Percentiles rank a stretch among this genome's conserved stretches.
phyloP scores from a whole-genome alignment of 2,329 filamentous ascomycete genomes.

The Fusarium graminum region DNA sequence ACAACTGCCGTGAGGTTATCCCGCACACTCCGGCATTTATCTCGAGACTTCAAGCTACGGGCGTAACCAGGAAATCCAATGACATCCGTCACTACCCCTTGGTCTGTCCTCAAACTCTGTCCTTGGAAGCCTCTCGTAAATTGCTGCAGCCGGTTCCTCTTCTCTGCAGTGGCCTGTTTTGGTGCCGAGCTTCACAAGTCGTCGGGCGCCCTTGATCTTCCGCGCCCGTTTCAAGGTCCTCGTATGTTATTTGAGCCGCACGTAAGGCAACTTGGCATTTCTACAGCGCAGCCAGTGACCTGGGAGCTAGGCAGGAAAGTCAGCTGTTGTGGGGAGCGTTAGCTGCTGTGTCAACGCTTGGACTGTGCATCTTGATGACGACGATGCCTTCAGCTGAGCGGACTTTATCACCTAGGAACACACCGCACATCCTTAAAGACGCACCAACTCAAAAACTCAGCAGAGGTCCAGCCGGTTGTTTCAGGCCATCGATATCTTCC shows the following conservation, averaged over 20 bases:
- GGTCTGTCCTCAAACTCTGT: conserved; percentile 5
- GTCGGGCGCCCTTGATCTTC: conserved; percentile 19
- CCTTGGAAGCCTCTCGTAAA: conserved; percentile 21
- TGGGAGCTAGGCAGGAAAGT: not conserved
- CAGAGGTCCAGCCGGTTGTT: conserved; percentile 12
- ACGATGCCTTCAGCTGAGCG: conserved; percentile 6
- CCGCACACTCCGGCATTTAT: conserved; percentile 1
- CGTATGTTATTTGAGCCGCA: conserved; percentile 11
- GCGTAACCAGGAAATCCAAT: conserved; percentile 3
- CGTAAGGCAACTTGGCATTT: not conserved
- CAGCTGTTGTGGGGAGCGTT: conserved; percentile 24
- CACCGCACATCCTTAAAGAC: conserved; percentile 1
- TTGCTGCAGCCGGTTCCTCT: conserved; percentile 1
- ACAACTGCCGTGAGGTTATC: conserved; percentile 12
- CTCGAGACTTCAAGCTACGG: conserved; percentile 17
- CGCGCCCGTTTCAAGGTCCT: conserved; percentile 6
- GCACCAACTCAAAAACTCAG: conserved; percentile 17
- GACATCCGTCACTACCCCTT: conserved; percentile 6
- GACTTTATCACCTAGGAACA: conserved; percentile 1
- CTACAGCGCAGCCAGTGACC: not conserved
- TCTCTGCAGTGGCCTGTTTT: conserved; percentile 4
- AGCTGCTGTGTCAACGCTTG: conserved; percentile 8
- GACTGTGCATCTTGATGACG: conserved; percentile 23
- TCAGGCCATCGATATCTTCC: conserved; percentile 8
- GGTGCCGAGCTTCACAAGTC: conserved; percentile 10